These are phyloP conservation scores for Begonia peltatifolia DNA, from an alignment of 306 rosid genomes.

Conservation along the genomic window DNA sequence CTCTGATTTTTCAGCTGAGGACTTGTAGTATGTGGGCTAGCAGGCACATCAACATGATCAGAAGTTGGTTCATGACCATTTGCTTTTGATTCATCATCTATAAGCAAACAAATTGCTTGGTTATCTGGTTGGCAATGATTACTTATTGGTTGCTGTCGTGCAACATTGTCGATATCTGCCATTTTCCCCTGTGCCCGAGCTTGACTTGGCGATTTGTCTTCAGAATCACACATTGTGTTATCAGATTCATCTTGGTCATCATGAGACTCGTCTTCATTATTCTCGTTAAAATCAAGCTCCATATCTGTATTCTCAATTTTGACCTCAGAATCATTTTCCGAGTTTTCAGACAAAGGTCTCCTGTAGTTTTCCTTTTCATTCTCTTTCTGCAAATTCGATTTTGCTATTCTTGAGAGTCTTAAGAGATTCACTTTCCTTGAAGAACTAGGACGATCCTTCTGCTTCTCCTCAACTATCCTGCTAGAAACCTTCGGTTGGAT, in stretches of 20 bases:
- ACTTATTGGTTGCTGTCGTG: conserved; percentile 7
- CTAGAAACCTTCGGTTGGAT: conserved; percentile 61
- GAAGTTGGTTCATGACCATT: conserved; percentile 50
- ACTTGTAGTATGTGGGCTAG: conserved; percentile 48
- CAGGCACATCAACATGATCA: conserved; percentile 38
- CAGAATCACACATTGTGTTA: conserved; percentile 28
- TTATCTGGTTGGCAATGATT: conserved; percentile 18
- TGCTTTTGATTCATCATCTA: conserved; percentile 35
- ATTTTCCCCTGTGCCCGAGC: conserved; percentile 33
- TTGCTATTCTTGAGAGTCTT: conserved; percentile 89
- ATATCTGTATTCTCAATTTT: conserved; percentile 90
- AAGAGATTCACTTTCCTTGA: conserved; percentile 63
- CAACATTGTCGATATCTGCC: conserved; percentile 39
- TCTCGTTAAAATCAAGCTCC: conserved; percentile 96
- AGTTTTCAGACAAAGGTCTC: conserved; percentile 51
- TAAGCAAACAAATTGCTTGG: conserved; percentile 23
- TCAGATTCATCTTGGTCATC: conserved; percentile 70
- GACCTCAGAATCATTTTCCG: conserved; percentile 78
- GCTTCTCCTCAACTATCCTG: conserved; percentile 47
- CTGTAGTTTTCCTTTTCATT: conserved; percentile 96
- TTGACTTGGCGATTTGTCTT: conserved; percentile 31
- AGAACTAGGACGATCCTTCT: conserved; percentile 41
- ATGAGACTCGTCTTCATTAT: conserved; percentile 56
- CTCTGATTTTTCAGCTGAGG: conserved; percentile 66
- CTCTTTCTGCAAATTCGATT: conserved; percentile 71